Percentiles rank a stretch among this genome's conserved stretches.
phyloP scores from a whole-genome alignment of 2,329 filamentous ascomycete species.

The Nannizzia gypsea region DNA sequence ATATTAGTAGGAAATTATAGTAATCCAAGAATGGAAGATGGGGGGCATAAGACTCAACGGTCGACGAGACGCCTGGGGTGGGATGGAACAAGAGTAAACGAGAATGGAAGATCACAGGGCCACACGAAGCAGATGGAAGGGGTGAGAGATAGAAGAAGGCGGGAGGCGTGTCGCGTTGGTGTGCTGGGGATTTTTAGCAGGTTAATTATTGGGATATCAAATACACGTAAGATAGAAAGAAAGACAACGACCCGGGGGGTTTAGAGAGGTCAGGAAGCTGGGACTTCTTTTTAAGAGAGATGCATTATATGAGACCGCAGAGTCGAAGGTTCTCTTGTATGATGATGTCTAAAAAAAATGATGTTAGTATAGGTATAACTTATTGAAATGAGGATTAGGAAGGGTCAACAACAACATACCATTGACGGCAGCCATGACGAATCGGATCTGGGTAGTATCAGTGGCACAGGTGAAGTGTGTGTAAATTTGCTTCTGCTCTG shows the following conservation, averaged over 20 bases:
- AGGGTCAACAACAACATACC: slow-evolving; percentile 47
- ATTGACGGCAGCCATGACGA: slow-evolving; percentile 99
- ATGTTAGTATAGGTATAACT: background rate
- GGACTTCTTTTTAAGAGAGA: slow-evolving; percentile 9
- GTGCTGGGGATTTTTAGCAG: background rate
- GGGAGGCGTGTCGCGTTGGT: background rate
- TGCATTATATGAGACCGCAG: slow-evolving; percentile 81
- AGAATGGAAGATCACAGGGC: slow-evolving; percentile 1
- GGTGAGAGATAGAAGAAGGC: background rate
- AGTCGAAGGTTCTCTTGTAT: slow-evolving; percentile 98
- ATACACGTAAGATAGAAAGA: slow-evolving; percentile 9
- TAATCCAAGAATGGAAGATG: background rate
- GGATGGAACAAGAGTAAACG: background rate
- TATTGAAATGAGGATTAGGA: too few relatives aligned
- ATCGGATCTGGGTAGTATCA: slow-evolving; percentile 96
- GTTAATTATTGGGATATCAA: slow-evolving; percentile 6
- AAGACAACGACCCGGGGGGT: slow-evolving; percentile 15
- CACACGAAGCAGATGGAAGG: background rate
- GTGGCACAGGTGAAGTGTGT: slow-evolving; percentile 99
- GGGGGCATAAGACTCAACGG: background rate
- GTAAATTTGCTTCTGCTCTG: slow-evolving; percentile 99
- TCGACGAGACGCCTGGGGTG: slow-evolving; percentile 1
- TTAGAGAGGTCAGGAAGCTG: slow-evolving; percentile 24
- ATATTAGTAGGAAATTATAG: slow-evolving; percentile 8
- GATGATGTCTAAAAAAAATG: slow-evolving; percentile 69